Evolutionary conservation across 106 monocot genomes (phyloP), one percentile per base, ranked within the genome.

Genomic region (Posidonia australis): DNA sequence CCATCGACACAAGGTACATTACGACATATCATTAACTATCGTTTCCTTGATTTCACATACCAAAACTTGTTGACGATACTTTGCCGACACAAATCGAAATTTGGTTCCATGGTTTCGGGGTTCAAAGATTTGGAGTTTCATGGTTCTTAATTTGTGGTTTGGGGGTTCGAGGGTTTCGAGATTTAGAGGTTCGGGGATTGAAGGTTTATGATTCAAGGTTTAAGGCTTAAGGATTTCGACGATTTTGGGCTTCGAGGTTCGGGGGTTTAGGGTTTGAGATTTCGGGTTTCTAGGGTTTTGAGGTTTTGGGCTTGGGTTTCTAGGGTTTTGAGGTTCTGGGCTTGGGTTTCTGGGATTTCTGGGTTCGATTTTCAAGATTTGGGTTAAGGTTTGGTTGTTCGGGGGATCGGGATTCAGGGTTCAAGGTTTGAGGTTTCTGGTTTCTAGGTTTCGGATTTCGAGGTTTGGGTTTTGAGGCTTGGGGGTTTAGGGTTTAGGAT

Each of bases 121-220:
- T 57, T 57, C n/a, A n/a, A n/a, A n/a, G n/a, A n/a, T n/a, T n/a
- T n/a, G n/a, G n/a, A n/a, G n/a, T n/a, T n/a, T n/a, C n/a, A n/a
- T n/a, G n/a, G n/a, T n/a, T n/a, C n/a, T n/a, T n/a, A n/a, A n/a
- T n/a, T n/a, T n/a, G n/a, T n/a, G n/a, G 61, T 36, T 61, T 41
- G 10, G 2, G 61, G 61, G 61, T 57, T 57, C 23, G 2, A 26
- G 57, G 57, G 20, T 57, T 57, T 24, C 17, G 9, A 26, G 25
- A 10, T 31, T 61, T 31, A 16, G 61, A 14, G 29, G n/a, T n/a
- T 61, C 32, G 2, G 18, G 29, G 29, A 21, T 61, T 61, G 18
- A 16, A 20, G 32, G 61, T 61, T 61, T 42, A 16, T 10, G 29
- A 30, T 61, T 61, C 30, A 31, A 30, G 61, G 61, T 61, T 61